Evolutionary conservation across 805 yeast species (phyloP).

Genomic region (Yamadazyma endophytica): DNA sequence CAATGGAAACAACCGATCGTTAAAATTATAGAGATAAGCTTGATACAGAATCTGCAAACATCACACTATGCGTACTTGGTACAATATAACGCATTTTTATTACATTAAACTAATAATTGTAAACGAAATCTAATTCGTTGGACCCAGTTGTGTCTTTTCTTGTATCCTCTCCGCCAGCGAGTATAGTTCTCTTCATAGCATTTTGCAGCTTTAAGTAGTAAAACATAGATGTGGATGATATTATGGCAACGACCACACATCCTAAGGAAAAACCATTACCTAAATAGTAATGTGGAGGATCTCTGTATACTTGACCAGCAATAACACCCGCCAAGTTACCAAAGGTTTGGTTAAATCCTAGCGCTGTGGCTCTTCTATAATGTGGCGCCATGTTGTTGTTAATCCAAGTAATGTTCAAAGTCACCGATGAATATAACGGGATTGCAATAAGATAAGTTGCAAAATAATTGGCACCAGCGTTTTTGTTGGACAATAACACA

Average conservation of each 20-base stretch:
- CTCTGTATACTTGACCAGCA: constrained; percentile 40
- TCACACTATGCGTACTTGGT: no score
- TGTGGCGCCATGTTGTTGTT: constrained; percentile 38
- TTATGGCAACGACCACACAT: neutral
- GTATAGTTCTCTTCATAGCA: neutral
- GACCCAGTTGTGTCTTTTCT: constrained; percentile 3
- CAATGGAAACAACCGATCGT: no score
- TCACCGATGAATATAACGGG: constrained; percentile 33
- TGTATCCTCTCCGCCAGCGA: constrained; percentile 4
- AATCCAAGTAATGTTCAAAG: constrained; percentile 42
- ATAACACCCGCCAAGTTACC: constrained; percentile 46
- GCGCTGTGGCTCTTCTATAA: constrained; percentile 41
- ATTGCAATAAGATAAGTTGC: constrained; percentile 33
- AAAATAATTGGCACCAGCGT: constrained; percentile 35
- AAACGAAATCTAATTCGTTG: constrained; percentile 4
- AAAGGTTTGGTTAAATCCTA: no score
- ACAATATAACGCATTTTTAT: no score
- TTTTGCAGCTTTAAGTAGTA: constrained; percentile 1
- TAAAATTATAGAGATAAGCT: no score
- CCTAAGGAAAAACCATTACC: constrained; percentile 42
- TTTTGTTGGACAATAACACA: constrained; percentile 20
- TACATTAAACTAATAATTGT: constrained; percentile 1
- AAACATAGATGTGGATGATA: neutral
- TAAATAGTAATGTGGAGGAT: constrained; percentile 32
- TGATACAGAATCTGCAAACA: no score